Evolutionary conservation across 225 moss, liverwort and hornwort species (phyloP), one percentile per base, ranked within the genome.

Genomic region (Ulota crispa): DNA sequence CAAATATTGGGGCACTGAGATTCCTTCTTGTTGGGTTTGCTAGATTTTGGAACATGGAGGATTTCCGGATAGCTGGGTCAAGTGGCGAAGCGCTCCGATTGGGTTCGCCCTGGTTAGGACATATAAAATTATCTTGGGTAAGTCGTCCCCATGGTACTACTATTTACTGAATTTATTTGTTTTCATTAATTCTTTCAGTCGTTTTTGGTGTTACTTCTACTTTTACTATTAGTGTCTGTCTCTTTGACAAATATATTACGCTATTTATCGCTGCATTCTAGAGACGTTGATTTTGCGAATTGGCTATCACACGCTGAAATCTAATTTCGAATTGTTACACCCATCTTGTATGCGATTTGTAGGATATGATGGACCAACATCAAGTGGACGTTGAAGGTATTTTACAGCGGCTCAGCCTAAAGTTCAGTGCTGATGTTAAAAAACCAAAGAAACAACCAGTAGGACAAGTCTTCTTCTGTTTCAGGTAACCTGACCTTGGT

Each of bases 101-200:
- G 41, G 82, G 92, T 20, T 83, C 92, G 66, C 97, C 97, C 47
- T 97, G 97, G 97, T 71, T 97, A 36, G 97, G 93, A 56, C 97
- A 97, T 70, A 92, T 97, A 42, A 84, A 87, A 64, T 68, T 97
- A 26, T 91, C 92, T 71, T 61, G 30, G 91, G 96, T 96, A 86
- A 31, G 3, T 70, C 13, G 59, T 57, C 34, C 52, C 45, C 26
- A 50, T 45, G 16, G 4, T 60, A 67, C 61, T 76, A 36, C 28
- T 54, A 50, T 32, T 70, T 63, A 54, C 60, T 42, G 20, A 15
- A 16, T 57, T 74, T 28, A 36, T 65, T 66, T 59, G 18, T n/a
- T 63, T 74, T 71, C 23, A 56, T 45, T 47, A 16, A 67, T 36
- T 76, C 28, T 37, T 53, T 21, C 12, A 74, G n/a, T 39, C 21